Conservation (phyloP, 2,329 filamentous ascomycete species). For the Epichloe elymi region DNA sequence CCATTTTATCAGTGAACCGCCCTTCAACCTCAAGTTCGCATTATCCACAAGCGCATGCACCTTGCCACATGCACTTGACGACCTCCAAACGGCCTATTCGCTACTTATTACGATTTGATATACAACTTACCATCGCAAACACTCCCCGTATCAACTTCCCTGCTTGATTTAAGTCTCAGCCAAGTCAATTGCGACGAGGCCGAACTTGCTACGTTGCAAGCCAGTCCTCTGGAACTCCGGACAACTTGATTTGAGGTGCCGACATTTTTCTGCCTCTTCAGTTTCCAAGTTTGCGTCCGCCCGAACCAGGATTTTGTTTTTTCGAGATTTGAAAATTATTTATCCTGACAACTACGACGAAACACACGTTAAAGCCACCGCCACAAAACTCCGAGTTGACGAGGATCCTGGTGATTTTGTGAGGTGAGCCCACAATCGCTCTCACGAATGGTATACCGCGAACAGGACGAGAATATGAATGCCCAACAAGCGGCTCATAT, state of each 20-base stretch:
- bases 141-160: background rate
- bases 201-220: background rate
- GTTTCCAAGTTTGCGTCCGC: no score
- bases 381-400: no score
- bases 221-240: no score
- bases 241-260: background rate
- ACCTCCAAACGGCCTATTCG: background rate
- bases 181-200: background rate
- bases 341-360: no score
- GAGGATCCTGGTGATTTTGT: no score
- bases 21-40: background rate
- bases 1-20: background rate
- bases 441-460: background rate
- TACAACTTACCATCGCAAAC: background rate
- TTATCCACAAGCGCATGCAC: background rate
- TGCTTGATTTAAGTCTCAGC: background rate
- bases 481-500: background rate
- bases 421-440: background rate
- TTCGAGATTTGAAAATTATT: background rate
- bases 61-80: background rate
- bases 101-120: background rate
- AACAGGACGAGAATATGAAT: background rate
- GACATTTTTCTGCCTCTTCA: no score
- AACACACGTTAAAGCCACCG: no score
- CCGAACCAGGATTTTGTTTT: background rate